A percentile compares a stretch with the other conserved stretches of the same genome.
Conservation (phyloP, 2,329 filamentous ascomycete genomes). For the Sporothrix protearum region DNA sequence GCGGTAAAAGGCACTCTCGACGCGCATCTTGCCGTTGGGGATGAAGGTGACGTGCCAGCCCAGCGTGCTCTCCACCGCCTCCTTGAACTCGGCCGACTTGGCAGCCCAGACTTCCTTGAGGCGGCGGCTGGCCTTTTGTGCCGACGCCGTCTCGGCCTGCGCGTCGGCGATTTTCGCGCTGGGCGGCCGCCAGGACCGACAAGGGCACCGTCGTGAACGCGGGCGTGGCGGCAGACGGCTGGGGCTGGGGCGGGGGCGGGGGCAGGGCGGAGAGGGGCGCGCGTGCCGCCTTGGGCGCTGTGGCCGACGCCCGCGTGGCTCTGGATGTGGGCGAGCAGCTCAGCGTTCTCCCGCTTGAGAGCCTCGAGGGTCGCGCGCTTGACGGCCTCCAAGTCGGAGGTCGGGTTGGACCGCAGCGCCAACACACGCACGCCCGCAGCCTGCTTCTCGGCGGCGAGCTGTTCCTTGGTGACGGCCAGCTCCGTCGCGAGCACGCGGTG, state of each 20-base stretch:
- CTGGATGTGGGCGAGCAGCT: conserved; percentile 70
- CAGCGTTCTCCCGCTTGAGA: conserved; percentile 77
- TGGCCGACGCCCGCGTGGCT: conserved; percentile 32
- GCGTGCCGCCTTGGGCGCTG: neutral
- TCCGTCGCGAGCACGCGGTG: conserved; percentile 71
- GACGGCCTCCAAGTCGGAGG: conserved; percentile 76
- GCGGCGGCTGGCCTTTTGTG: conserved; percentile 78
- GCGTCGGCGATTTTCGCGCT: conserved; percentile 70
- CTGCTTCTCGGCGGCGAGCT: conserved; percentile 63
- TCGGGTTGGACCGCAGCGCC: conserved; percentile 87
- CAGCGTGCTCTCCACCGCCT: conserved; percentile 85
- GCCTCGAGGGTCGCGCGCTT: conserved; percentile 75
- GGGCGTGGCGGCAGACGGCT: conserved; percentile 31
- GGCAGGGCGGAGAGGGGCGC: neutral
- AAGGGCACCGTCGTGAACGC: conserved; percentile 65
- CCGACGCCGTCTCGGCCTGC: conserved; percentile 63
- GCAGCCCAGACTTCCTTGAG: conserved; percentile 84
- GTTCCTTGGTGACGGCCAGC: conserved; percentile 66
- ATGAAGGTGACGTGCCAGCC: conserved; percentile 96
- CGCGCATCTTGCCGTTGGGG: conserved; percentile 92
- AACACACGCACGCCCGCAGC: conserved; percentile 77
- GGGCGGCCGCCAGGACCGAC: conserved; percentile 70
- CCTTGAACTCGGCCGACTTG: conserved; percentile 91
- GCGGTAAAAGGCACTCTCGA: conserved; percentile 81
- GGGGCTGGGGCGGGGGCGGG: too few relatives aligned